These are phyloP conservation scores for Trichoderma semiorbis DNA, from an alignment of 2,329 filamentous ascomycete genomes.

Conservation along the genomic window DNA sequence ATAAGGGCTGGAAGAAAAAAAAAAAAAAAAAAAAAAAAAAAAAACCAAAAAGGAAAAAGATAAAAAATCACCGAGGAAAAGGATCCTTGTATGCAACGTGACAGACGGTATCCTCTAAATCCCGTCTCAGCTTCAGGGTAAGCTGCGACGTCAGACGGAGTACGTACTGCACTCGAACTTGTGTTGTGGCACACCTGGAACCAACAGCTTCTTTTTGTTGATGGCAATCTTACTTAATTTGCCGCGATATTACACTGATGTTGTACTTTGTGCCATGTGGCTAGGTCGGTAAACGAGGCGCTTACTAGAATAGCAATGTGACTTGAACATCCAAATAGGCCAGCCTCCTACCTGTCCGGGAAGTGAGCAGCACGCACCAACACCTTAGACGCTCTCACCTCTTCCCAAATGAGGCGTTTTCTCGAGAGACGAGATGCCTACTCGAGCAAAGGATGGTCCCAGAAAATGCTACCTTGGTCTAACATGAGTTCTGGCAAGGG, in stretches of 20 bases:
- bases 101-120: neutral
- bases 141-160: neutral
- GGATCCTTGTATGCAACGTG: neutral
- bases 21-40: neutral
- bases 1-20: neutral
- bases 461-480: neutral
- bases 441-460: neutral
- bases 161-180: neutral
- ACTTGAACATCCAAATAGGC: neutral
- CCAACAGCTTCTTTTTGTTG: neutral
- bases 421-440: neutral
- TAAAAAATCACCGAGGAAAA: neutral
- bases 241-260: neutral
- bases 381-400: neutral
- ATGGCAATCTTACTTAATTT: neutral
- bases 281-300: neutral
- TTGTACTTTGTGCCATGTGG: neutral
- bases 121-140: constrained; percentile 5
- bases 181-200: neutral
- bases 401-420: neutral
- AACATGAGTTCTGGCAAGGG: neutral
- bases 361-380: neutral
- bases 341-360: neutral
- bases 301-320: neutral
- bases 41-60: neutral